These are phyloP conservation scores for Plectosphaerella cucumerina DNA, from an alignment of 2,329 filamentous ascomycete species.

Conservation along the genomic window DNA sequence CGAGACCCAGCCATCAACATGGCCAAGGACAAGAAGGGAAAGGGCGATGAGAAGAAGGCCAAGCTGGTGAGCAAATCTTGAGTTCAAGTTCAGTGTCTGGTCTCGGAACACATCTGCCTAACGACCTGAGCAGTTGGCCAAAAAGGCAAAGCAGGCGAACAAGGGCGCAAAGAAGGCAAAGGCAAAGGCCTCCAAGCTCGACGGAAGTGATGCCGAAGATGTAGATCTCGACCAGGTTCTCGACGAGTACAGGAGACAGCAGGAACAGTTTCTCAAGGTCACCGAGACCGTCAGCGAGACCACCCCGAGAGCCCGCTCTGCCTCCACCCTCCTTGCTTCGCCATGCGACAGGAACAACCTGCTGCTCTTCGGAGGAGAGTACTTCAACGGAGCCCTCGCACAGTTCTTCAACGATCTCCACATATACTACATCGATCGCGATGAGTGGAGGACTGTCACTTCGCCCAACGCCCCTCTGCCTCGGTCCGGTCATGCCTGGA, in stretches of 20 bases:
- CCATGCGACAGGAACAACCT: conserved; percentile 84
- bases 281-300: conserved; percentile 70
- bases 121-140: conserved; percentile 42
- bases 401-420: conserved; percentile 65
- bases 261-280: conserved; percentile 91
- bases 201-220: conserved; percentile 86
- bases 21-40: conserved; percentile 49
- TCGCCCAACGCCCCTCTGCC: conserved; percentile 89
- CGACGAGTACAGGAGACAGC: conserved; percentile 86
- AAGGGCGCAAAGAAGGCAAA: conserved; percentile 87
- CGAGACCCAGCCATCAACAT: conserved; percentile 20
- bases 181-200: conserved; percentile 61
- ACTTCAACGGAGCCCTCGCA: conserved; percentile 87
- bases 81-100: conserved; percentile 7
- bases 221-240: conserved; percentile 91
- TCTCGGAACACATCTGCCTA: conserved; percentile 9
- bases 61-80: conserved; percentile 32
- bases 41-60: conserved; percentile 44
- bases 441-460: conserved; percentile 88
- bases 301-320: conserved; percentile 74
- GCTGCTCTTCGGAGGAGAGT: conserved; percentile 91
- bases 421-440: conserved; percentile 72
- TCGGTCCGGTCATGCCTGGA: conserved; percentile 91
- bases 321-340: conserved; percentile 77
- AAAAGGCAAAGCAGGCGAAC: conserved; percentile 76